These are phyloP conservation scores for Aphanomyces invadans DNA, from an alignment of 352 stramenopile genomes.

Conservation along the genomic window DNA sequence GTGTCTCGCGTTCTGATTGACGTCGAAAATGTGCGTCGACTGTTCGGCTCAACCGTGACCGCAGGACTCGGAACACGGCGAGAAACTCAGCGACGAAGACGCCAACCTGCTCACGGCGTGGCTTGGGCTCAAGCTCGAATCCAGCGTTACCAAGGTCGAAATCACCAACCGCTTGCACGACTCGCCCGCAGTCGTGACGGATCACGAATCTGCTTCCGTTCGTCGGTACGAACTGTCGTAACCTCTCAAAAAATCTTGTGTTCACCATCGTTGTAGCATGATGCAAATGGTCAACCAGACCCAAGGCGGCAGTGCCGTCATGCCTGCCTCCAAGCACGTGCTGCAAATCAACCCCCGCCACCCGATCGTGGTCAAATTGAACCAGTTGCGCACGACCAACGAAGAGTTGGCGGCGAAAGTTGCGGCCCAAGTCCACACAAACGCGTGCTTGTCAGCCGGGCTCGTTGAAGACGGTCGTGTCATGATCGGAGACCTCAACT, in stretches of 20 bases:
- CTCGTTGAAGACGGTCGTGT: conserved; percentile 96
- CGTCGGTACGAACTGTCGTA: too few species aligned
- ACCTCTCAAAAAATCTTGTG: too few species aligned
- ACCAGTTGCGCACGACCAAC: conserved; percentile 79
- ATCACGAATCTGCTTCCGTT: conserved; percentile 96
- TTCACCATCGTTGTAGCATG: conserved; percentile 66
- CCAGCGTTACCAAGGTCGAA: conserved; percentile 86
- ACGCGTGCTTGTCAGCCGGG: conserved; percentile 96
- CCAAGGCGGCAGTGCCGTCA: conserved; percentile 42
- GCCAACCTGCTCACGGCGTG: conserved; percentile 87
- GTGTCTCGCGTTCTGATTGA: conserved; percentile 22
- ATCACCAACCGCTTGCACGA: conserved; percentile 88
- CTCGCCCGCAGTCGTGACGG: conserved; percentile 98
- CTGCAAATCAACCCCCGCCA: conserved; percentile 98
- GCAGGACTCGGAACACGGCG: conserved; percentile 39
- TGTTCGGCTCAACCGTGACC: too few species aligned
- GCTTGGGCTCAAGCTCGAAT: conserved; percentile 88
- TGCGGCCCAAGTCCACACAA: conserved; percentile 95
- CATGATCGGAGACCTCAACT: conserved; percentile 96
- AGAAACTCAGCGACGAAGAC: conserved; percentile 81
- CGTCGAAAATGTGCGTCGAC: too few species aligned
- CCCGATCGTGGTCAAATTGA: conserved; percentile 93
- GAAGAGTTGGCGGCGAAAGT: conserved; percentile 79
- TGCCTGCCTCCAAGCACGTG: conserved; percentile 88
- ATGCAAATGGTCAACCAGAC: conserved; percentile 96